These are phyloP conservation scores for Hypsizygus ulmarius DNA, from an alignment of 1,284 basidiomycete species.

Conservation along the genomic window DNA sequence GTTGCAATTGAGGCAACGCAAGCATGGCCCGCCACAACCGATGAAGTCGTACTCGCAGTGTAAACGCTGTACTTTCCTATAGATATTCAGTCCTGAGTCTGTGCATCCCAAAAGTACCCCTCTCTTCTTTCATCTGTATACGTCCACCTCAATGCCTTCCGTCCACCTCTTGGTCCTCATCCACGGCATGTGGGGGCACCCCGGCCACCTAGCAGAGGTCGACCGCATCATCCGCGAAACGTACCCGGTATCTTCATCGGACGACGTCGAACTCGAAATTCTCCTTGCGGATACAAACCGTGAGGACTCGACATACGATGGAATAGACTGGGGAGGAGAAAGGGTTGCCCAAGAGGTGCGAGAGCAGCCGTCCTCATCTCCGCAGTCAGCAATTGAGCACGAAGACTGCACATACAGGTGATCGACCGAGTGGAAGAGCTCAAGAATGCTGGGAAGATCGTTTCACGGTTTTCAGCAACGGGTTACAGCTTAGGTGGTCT, in stretches of 20 bases:
- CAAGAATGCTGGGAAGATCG: constrained; percentile 48
- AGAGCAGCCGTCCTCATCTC: not conserved
- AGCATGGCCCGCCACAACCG: no score
- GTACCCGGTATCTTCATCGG: constrained; percentile 20
- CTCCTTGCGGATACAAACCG: constrained; percentile 53
- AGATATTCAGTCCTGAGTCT: not conserved
- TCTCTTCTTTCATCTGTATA: not conserved
- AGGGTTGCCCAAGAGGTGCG: constrained; percentile 43
- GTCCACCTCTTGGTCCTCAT: constrained; percentile 67
- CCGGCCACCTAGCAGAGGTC: constrained; percentile 42
- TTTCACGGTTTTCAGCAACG: constrained; percentile 67
- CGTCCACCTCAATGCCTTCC: not conserved
- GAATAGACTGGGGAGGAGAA: constrained; percentile 74
- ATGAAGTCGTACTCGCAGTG: no score
- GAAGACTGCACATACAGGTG: constrained; percentile 3
- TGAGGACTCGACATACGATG: constrained; percentile 67
- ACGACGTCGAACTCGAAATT: constrained; percentile 42
- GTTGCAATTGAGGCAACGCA: no score
- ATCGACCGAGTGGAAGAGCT: constrained; percentile 50
- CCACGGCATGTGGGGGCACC: constrained; percentile 86
- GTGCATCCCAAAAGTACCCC: not conserved
- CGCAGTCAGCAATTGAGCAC: not conserved
- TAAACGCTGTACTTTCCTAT: no score
- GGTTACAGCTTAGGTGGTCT: constrained; percentile 85
- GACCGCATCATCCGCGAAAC: constrained; percentile 35